Conservation (phyloP, 345 rosid species). For the Heritiera fomes region DNA sequence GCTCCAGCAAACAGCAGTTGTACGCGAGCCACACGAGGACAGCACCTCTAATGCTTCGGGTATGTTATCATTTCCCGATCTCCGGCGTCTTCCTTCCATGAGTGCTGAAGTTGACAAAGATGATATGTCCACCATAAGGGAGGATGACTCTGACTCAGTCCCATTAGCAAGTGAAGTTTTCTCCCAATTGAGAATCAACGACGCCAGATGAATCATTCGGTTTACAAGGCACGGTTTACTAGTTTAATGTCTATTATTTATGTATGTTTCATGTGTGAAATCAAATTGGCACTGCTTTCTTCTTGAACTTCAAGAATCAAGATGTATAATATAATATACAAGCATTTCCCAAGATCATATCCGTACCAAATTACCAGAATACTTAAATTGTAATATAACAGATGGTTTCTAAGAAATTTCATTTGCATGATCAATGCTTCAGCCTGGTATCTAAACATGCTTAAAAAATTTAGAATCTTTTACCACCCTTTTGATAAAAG, state of each 20-base stretch:
- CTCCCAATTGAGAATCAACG: conserved; percentile 30
- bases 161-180: conserved; percentile 27
- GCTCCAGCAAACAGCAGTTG: conserved; percentile 37
- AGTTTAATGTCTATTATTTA: neutral
- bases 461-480: no score
- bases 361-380: neutral
- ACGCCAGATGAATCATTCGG: conserved; percentile 31
- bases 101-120: conserved; percentile 20
- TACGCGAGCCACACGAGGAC: conserved; percentile 31
- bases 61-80: conserved; percentile 16
- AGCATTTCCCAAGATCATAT: neutral
- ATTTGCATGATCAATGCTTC: neutral
- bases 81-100: conserved; percentile 38
- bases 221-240: neutral
- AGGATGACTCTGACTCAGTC: conserved; percentile 5
- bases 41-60: conserved; percentile 31
- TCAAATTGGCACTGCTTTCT: neutral
- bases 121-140: conserved; percentile 11
- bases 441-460: neutral
- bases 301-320: neutral
- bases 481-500: neutral
- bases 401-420: neutral
- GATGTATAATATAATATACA: neutral
- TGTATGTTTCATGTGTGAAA: neutral
- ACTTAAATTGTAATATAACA: neutral